Evolutionary conservation across 805 yeast species (phyloP), one percentile per base, ranked within the genome.

Genomic region (Myxozyma nipponensis): DNA sequence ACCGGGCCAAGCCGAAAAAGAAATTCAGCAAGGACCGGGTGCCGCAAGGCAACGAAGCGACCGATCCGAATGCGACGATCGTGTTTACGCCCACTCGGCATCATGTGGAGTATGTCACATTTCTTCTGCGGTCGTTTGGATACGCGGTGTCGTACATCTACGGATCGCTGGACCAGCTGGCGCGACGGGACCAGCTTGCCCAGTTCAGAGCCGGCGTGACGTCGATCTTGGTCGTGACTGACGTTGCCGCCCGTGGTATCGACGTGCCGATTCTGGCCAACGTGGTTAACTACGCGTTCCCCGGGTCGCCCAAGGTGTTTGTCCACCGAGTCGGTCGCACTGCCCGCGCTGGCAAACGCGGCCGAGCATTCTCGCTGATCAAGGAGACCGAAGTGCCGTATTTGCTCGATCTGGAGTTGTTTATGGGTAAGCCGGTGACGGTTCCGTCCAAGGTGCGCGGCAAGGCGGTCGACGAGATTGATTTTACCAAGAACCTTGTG

Each of bases 311-410:
- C 3, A 93, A 95, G 69, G 85, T 91, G 52, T 93, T 93, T 69
- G 79, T 93, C 49, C 99, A 93, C 70, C 82, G 99, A 71, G 98
- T 93, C 42, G 99, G 99, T 68, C 83, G 99, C 77, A 93, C 99
- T 41, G 99, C 98, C 9, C 85, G 99, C 77, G 98, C 98, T 6
- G 99, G 99, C 66, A 84, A 88, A 66, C 81, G 78, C 61, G 99
- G 99, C 65, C 89, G 97, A 95, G 99, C 98, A 0, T 93, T 86
- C 66, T 84, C 96, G 2, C 79, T 93, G 53, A 84, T 90, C 5
- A 76, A 82, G 50, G 95, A 89, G 57, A 75, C 79, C 48, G 99
- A 93, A 66, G 69, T 91, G 50, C 96, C 98, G 9, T 93, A 91
- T 62, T 69, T 93, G 46, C 74, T 91, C 44, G 99, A 93, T 68